These are phyloP conservation scores for Phialophora chinensis DNA, from an alignment of 2,329 filamentous ascomycete genomes.

Conservation along the genomic window DNA sequence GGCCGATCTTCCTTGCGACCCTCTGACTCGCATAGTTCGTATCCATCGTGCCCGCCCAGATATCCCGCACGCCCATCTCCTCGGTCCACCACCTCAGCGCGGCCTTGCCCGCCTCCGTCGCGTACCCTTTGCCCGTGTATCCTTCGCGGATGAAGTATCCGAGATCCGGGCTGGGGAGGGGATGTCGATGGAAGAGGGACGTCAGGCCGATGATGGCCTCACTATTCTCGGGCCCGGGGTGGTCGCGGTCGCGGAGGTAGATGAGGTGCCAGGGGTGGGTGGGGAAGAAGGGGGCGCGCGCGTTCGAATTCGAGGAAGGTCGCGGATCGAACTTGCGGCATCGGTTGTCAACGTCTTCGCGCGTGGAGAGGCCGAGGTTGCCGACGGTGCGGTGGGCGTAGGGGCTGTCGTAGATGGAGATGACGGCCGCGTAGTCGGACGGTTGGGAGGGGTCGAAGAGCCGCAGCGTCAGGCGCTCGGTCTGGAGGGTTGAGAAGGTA, in stretches of 20 bases:
- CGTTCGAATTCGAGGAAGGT: too few relatives aligned
- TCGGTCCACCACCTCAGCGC: constrained; percentile 22
- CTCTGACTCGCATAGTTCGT: constrained; percentile 15
- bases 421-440: constrained; percentile 13
- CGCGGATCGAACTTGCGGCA: not conserved
- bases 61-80: constrained; percentile 11
- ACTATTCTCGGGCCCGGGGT: not conserved
- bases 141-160: constrained; percentile 12
- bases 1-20: constrained; percentile 21
- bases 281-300: not conserved
- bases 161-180: constrained; percentile 20
- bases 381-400: constrained; percentile 6
- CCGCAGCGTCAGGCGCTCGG: constrained; percentile 12
- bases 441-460: constrained; percentile 14
- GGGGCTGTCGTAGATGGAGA: constrained; percentile 14
- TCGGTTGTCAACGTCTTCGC: constrained; percentile 11
- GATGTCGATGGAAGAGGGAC: constrained; percentile 12
- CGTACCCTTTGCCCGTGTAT: constrained; percentile 19
- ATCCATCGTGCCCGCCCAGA: constrained; percentile 18
- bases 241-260: constrained; percentile 12
- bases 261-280: constrained; percentile 17
- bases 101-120: constrained; percentile 21
- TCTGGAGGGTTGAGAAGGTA: not conserved
- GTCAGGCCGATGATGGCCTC: constrained; percentile 11
- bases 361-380: constrained; percentile 6